Evolutionary conservation across 257 asterid genomes (phyloP).

Genomic region (Solanum pimpinellifolium): DNA sequence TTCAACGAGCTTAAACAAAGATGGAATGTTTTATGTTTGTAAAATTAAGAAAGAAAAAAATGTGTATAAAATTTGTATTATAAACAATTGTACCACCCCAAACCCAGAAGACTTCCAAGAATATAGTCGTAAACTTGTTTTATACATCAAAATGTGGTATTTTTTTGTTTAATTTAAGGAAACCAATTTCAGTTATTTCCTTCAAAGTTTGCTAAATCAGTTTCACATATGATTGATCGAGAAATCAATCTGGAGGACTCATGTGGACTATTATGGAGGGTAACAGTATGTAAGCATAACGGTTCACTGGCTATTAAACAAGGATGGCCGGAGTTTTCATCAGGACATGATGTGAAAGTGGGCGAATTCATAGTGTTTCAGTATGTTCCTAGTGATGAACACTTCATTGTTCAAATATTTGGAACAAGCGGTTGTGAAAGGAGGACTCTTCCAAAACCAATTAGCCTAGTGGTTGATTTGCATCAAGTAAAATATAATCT

Average conservation of each 20-base stretch:
- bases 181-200: conserved; percentile 49
- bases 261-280: conserved; percentile 25
- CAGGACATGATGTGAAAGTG: conserved; percentile 17
- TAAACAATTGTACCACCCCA: no score
- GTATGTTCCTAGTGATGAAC: background rate
- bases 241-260: conserved; percentile 39
- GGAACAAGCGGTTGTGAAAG: no score
- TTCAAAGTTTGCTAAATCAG: conserved; percentile 19
- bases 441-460: no score
- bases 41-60: no score
- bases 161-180: background rate
- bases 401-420: no score
- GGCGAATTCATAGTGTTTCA: conserved; percentile 36
- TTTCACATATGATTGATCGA: conserved; percentile 12
- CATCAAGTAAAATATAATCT: no score
- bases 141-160: background rate
- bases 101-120: no score
- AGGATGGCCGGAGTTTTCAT: conserved; percentile 49
- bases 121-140: no score
- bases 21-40: no score
- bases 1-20: no score
- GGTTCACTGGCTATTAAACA: conserved; percentile 25
- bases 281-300: conserved; percentile 10
- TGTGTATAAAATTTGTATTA: no score
- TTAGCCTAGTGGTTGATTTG: no score